Evolutionary conservation across 2,329 filamentous ascomycete genomes (phyloP).

Genomic region (Fusarium piperis): DNA sequence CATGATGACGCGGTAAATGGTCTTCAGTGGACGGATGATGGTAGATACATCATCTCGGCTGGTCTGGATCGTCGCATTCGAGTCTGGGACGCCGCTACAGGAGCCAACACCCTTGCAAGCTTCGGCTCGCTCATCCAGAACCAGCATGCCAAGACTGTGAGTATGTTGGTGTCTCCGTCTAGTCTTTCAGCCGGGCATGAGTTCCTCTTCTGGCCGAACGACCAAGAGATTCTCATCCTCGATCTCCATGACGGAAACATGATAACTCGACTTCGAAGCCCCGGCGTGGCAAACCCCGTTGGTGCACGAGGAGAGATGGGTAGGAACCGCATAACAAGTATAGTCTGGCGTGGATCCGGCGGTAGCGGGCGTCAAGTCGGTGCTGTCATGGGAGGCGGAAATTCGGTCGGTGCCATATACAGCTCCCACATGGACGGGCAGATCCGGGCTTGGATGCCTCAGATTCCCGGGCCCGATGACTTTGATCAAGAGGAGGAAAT

Average conservation of each 20-base stretch:
- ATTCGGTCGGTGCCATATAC: constrained; percentile 69
- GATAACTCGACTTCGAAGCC: constrained; percentile 75
- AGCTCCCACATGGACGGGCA: constrained; percentile 86
- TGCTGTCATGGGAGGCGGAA: constrained; percentile 67
- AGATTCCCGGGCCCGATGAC: constrained; percentile 60
- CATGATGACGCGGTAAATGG: constrained; percentile 88
- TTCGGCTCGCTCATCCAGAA: constrained; percentile 89
- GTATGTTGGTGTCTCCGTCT: constrained; percentile 71
- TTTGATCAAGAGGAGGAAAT: constrained; percentile 58
- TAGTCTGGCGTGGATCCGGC: constrained; percentile 75
- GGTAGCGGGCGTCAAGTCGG: constrained; percentile 68
- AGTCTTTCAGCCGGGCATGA: constrained; percentile 67
- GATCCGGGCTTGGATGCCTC: constrained; percentile 81
- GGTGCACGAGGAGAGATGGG: constrained; percentile 61
- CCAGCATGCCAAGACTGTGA: constrained; percentile 67
- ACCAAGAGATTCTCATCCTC: constrained; percentile 80
- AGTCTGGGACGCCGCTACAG: constrained; percentile 84
- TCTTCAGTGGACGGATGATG: constrained; percentile 84
- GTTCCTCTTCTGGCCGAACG: constrained; percentile 83
- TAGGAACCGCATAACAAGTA: constrained; percentile 74
- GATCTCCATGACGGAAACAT: constrained; percentile 81
- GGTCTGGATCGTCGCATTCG: constrained; percentile 87
- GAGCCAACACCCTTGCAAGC: constrained; percentile 86
- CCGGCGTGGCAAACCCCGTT: constrained; percentile 61
- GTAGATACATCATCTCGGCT: constrained; percentile 78